phyloP scores from a whole-genome alignment of 208 protist genomes.

The Wallacemonas sp. region DNA sequence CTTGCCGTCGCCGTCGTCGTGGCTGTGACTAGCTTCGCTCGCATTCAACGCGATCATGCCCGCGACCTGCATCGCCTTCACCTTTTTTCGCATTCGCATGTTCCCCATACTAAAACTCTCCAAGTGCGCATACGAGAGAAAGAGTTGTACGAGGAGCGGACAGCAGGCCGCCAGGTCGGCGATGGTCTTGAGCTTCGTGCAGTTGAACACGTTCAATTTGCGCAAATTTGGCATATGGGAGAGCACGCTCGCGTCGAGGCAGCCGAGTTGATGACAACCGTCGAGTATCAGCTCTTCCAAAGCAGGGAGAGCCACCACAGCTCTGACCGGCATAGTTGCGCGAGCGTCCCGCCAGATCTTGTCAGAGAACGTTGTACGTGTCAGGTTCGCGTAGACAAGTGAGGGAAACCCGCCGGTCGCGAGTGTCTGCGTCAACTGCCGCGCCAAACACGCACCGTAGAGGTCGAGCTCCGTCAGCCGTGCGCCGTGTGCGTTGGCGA shows the following conservation, averaged over 20 bases:
- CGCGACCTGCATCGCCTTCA: not conserved
- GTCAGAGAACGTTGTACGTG: conserved; percentile 6
- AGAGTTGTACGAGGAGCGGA: not conserved
- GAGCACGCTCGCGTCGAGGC: not conserved
- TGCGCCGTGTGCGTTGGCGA: conserved; percentile 5
- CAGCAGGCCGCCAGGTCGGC: conserved; percentile 5
- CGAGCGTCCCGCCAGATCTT: not conserved
- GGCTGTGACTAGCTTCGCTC: no score
- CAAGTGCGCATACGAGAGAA: not conserved
- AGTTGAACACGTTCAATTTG: conserved; percentile 14
- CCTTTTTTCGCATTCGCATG: not conserved
- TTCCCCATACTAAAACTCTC: not conserved
- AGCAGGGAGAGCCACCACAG: not conserved
- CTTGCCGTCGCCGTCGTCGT: not conserved
- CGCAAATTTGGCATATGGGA: conserved; percentile 7
- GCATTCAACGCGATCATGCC: no score
- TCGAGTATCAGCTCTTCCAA: conserved; percentile 13
- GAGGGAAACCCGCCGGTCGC: not conserved
- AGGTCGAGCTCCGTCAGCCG: conserved; percentile 8
- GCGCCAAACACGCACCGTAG: not conserved
- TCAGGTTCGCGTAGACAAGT: conserved; percentile 3
- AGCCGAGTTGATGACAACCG: conserved; percentile 2
- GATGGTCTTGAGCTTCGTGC: conserved; percentile 3
- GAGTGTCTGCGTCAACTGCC: not conserved
- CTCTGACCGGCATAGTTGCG: not conserved